Base-by-base conservation (phyloP, 75 land plant species). In the Adiantum capillusveneris region DNA sequence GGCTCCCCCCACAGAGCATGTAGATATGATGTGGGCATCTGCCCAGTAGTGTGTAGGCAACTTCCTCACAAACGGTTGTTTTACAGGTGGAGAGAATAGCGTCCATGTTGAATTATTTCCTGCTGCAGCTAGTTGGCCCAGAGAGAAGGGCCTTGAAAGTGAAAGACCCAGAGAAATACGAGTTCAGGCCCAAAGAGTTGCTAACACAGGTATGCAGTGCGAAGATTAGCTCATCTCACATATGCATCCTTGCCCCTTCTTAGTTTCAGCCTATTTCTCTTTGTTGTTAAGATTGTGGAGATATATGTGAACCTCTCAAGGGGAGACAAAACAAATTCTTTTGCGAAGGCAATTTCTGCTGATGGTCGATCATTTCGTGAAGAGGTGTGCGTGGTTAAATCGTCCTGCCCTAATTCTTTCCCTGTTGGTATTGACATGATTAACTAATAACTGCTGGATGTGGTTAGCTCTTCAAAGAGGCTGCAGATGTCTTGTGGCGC, bases 111-210 rank as follows among this genome's bases (percentile, higher is more conserved):
- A 95, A 95, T 57, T 95, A 95, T 64, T 95, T 95, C 59, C 54
- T 95, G 56, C 66, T 87, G 44, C 99, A 95, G 68, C 75, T 95
- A 25, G 99, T 80, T 53, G 89, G 94, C 0, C 94, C 99, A 26
- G 97, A 95, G 60, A 71, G 99, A 53, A 86, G 74, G 76, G 75
- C 96, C 59, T 86, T 95, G 25, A 86, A 55, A 50, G 58, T 95
- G 21, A 95, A 81, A 71, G 99, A 95, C 41, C 96, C 96, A 63
- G 99, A 95, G 53, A 95, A 95, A 45, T 95, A 95, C 65, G 99
- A 90, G 59, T 95, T 95, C 59, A 81, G 86, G 44, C 99, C 99
- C 41, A 90, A 82, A 67, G 56, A 79, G 46, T 71, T 95, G 39
- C 80, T 95, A 17, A 81, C 83, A 59, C 91, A 95, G 81, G 98